Percentiles rank a stretch among this genome's conserved stretches.
These are phyloP conservation scores for Neoboletus magnificus DNA, from an alignment of 768 basidiomycete species.

Conservation along the genomic window DNA sequence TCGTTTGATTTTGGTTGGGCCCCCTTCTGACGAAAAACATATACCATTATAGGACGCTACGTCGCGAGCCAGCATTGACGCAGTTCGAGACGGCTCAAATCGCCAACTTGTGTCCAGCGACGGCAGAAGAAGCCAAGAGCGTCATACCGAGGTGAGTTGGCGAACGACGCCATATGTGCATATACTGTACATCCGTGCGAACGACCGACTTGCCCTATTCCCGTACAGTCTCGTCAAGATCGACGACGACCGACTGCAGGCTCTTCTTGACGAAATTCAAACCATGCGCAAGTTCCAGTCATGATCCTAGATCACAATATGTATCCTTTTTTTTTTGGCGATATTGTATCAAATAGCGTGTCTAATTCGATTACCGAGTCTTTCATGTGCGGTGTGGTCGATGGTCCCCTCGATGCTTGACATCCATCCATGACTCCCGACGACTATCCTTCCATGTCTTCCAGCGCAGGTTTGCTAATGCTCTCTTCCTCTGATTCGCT, in stretches of 20 bases:
- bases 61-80: constrained; percentile 74
- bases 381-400: background rate
- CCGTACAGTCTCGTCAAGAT: constrained; percentile 70
- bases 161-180: background rate
- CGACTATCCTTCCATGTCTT: constrained; percentile 47
- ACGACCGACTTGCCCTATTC: background rate
- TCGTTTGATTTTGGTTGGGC: background rate
- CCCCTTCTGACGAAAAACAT: constrained; percentile 24
- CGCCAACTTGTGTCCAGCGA: constrained; percentile 84
- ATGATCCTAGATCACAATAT: constrained; percentile 31
- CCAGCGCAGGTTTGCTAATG: constrained; percentile 42
- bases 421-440: background rate
- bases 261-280: constrained; percentile 82
- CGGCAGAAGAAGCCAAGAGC: constrained; percentile 89
- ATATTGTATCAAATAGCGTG: constrained; percentile 3
- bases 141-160: constrained; percentile 73
- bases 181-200: too few relatives aligned
- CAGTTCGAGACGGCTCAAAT: constrained; percentile 94
- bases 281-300: constrained; percentile 89
- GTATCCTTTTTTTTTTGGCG: background rate
- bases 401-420: background rate
- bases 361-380: background rate
- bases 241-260: constrained; percentile 83
- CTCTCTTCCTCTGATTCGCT: constrained; percentile 44
- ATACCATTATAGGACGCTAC: constrained; percentile 49